Evolutionary conservation across 805 yeast genomes (phyloP).

Genomic region (Yueomyces sp.): DNA sequence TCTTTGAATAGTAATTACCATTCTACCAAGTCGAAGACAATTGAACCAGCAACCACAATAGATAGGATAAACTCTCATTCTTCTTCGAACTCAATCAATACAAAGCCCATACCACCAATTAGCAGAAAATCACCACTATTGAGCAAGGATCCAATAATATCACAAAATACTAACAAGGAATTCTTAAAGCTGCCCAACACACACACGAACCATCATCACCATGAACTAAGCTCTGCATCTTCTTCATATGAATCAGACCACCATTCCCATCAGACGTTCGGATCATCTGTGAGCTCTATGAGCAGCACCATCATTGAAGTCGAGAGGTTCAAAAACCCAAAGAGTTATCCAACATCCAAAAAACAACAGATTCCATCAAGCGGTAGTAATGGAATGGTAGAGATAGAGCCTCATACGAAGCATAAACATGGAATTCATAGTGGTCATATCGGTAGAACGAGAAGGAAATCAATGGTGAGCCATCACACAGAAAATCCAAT

Average conservation of each 20-base stretch:
- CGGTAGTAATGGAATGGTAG: not conserved
- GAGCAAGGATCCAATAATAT: not conserved
- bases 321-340: not conserved
- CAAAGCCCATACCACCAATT: not conserved
- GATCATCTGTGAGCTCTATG: not conserved
- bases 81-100: not conserved
- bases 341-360: not conserved
- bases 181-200: not conserved
- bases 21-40: not conserved
- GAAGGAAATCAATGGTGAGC: slow-evolving; percentile 20
- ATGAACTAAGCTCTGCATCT: not conserved
- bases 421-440: not conserved
- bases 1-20: not conserved
- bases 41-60: not conserved
- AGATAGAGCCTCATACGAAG: not conserved
- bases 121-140: not conserved
- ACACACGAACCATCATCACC: not conserved
- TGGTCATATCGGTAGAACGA: not conserved
- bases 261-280: not conserved
- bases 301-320: not conserved
- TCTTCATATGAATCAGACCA: not conserved
- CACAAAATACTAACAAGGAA: not conserved
- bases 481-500: slow-evolving; percentile 15
- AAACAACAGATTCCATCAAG: not conserved
- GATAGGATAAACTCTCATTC: not conserved